Evolutionary conservation across 352 stramenopile genomes (phyloP).

Genomic region (Phytophthora pluvialis): DNA sequence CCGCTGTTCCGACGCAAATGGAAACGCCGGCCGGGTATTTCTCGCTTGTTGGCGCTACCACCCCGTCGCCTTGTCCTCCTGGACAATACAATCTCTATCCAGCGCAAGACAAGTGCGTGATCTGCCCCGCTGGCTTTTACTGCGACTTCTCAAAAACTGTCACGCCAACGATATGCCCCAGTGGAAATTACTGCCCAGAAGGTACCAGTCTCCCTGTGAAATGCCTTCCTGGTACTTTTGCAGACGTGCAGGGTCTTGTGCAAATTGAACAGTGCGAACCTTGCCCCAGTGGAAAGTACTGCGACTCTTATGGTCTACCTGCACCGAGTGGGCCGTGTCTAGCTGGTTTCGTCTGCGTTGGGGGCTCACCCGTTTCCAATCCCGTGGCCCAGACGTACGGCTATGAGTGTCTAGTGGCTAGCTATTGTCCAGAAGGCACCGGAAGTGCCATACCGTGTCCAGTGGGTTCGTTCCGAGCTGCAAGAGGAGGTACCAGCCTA

Average conservation of each 20-base stretch:
- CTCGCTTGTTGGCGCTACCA: conserved; percentile 50
- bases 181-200: conserved; percentile 73
- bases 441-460: conserved; percentile 64
- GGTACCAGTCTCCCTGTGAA: conserved; percentile 58
- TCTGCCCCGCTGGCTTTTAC: conserved; percentile 77
- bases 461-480: conserved; percentile 57
- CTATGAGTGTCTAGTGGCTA: conserved; percentile 65
- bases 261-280: conserved; percentile 73
- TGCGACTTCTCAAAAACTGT: conserved; percentile 66
- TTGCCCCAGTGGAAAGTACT: conserved; percentile 88
- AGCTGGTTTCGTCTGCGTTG: conserved; percentile 67
- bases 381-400: conserved; percentile 56
- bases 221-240: conserved; percentile 70
- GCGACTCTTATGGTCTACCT: conserved; percentile 81
- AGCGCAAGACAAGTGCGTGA: conserved; percentile 57
- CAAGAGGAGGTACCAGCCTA: conserved; percentile 54
- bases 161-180: conserved; percentile 54
- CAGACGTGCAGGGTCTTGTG: conserved; percentile 63
- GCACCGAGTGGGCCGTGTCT: conserved; percentile 62
- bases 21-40: conserved; percentile 60
- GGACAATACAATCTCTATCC: conserved; percentile 71
- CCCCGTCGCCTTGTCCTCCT: conserved; percentile 54
- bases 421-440: conserved; percentile 78
- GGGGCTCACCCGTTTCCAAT: conserved; percentile 64
- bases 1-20: conserved; percentile 60